Percentiles rank a stretch among this genome's conserved stretches.
These are phyloP conservation scores for Acorus gramineus DNA, from an alignment of 106 monocot genomes.

Conservation along the genomic window DNA sequence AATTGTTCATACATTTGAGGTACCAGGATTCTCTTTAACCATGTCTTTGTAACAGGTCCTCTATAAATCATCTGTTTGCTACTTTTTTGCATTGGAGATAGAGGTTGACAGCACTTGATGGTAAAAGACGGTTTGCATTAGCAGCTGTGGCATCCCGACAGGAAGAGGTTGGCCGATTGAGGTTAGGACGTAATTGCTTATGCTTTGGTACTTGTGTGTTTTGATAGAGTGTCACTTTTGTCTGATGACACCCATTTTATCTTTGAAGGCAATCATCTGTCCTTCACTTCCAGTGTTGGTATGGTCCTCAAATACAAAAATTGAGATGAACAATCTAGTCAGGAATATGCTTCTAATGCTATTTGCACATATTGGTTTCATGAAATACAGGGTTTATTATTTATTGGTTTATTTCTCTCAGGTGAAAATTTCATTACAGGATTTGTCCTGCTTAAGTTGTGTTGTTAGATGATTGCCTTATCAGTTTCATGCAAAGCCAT, in stretches of 20 bases:
- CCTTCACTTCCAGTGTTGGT: too few species aligned
- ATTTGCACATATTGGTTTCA: too few species aligned
- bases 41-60: constrained; percentile 5
- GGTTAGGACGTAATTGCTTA: constrained; percentile 24
- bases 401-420: too few species aligned
- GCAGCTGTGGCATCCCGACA: constrained; percentile 88
- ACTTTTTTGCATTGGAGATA: constrained; percentile 22
- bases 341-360: too few species aligned
- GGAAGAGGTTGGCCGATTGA: constrained; percentile 95
- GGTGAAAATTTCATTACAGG: too few species aligned
- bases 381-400: too few species aligned
- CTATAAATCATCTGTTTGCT: neutral
- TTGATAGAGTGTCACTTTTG: neutral
- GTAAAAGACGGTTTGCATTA: constrained; percentile 93
- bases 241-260: neutral
- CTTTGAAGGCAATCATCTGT: too few species aligned
- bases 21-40: constrained; percentile 9
- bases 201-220: neutral
- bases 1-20: constrained; percentile 95
- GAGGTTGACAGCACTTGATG: constrained; percentile 94
- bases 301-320: too few species aligned
- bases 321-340: too few species aligned
- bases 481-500: too few species aligned
- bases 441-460: too few species aligned
- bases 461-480: too few species aligned